Evolutionary conservation across 2,329 filamentous ascomycete species (phyloP), one percentile per base, ranked within the genome.

Genomic region (Apiospora arundinis): DNA sequence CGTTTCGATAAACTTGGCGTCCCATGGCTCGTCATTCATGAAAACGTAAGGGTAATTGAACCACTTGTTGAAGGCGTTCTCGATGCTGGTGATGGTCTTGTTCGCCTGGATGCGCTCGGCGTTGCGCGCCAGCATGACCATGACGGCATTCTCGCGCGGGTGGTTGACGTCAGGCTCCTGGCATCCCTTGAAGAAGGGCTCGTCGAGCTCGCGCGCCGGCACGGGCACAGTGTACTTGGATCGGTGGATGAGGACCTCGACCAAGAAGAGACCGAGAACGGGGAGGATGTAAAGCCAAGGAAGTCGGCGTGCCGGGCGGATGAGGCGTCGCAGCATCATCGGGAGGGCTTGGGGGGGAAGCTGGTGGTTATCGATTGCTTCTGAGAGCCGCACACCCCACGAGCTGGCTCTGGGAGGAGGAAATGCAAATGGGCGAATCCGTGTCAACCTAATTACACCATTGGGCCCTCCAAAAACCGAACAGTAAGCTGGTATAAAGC

Each of bases 121-220:
- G 74, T 86, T 86, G 48, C 84, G 83, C 69, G 83, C 83, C 70
- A 86, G 78, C 83, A 86, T 85, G 56, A 86, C 82, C 42, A 86
- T 73, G 46, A 81, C 81, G 69, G 83, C 84, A 71, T 84, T 84
- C 75, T 84, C 83, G 73, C 84, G 82, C 70, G 76, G 77, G 18
- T 74, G 77, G 52, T 72, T 71, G 49, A 80, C 74, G 67, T 80
- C 79, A 9, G 83, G 83, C 72, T 83, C 81, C 69, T 81, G 82
- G 74, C 83, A 84, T 16, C 78, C 76, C 1, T 77, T 81, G 73
- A 80, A 78, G 74, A 84, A 84, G 73, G 82, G 81, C 28, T 77
- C 73, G 74, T 84, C 83, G 75, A 83, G 81, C 69, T 82, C 78
- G 69, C 73, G 72, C n/a, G 75, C 71, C 0, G 83, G 82, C 18